Conservation (phyloP, 2,329 filamentous ascomycete species). For the Claviceps cyperi region DNA sequence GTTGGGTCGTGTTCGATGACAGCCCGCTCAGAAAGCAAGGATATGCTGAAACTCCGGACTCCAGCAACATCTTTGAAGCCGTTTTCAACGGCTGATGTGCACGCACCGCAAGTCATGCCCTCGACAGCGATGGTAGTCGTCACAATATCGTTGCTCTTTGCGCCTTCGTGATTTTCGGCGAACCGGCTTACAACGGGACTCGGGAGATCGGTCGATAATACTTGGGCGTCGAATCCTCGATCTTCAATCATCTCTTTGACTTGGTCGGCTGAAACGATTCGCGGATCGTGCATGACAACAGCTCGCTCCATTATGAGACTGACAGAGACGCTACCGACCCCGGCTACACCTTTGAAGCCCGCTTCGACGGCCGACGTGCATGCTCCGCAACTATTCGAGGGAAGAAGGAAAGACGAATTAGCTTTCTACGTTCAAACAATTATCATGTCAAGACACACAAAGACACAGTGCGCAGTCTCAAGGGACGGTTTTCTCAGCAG, state of each 20-base stretch:
- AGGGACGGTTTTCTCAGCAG: slow-evolving; percentile 21
- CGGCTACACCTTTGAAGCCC: slow-evolving; percentile 69
- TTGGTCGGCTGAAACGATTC: slow-evolving; percentile 55
- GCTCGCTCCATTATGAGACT: slow-evolving; percentile 91
- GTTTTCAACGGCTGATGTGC: slow-evolving; percentile 71
- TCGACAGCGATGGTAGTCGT: slow-evolving; percentile 66
- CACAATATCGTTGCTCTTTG: slow-evolving; percentile 30
- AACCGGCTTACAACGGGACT: slow-evolving; percentile 31
- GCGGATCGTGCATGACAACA: slow-evolving; percentile 80
- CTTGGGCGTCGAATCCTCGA: slow-evolving; percentile 76
- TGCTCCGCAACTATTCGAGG: slow-evolving; percentile 60
- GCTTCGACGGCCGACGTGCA: slow-evolving; percentile 93
- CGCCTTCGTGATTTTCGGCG: slow-evolving; percentile 19
- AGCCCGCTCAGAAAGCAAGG: slow-evolving; percentile 70
- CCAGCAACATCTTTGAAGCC: slow-evolving; percentile 64
- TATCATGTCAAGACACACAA: not conserved
- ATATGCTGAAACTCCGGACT: slow-evolving; percentile 66
- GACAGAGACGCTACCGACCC: slow-evolving; percentile 76
- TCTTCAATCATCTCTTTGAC: slow-evolving; percentile 82
- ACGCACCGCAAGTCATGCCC: slow-evolving; percentile 86
- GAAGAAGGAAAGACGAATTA: not conserved
- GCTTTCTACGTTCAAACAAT: not conserved
- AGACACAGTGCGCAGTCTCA: not conserved
- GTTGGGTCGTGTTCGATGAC: slow-evolving; percentile 64
- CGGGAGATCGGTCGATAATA: slow-evolving; percentile 69